A percentile compares a stretch with the other conserved stretches of the same genome.
Evolutionary conservation across 139 green algal genomes (phyloP).

Genomic region (Asterochloris sp.): DNA sequence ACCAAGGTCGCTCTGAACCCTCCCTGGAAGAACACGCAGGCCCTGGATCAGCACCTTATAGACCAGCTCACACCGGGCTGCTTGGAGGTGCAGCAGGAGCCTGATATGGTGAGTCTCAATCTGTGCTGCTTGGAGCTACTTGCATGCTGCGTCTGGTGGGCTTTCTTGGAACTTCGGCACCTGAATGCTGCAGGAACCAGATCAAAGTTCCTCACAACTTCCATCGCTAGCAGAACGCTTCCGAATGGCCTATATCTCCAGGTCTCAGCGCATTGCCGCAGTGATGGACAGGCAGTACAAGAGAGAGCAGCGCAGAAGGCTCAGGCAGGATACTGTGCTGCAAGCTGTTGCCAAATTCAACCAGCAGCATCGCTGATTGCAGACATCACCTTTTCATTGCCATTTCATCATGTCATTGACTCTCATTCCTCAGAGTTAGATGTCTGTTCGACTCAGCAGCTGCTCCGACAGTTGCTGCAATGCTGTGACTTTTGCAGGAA

Average conservation of each 20-base stretch:
- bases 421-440: not conserved
- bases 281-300: constrained; percentile 9
- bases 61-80: not conserved
- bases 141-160: not conserved
- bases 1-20: constrained; percentile 2
- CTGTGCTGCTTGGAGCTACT: not conserved
- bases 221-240: constrained; percentile 7
- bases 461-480: not conserved
- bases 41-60: not conserved
- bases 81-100: not conserved
- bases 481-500: not conserved
- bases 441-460: not conserved
- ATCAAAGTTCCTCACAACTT: not conserved
- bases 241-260: constrained; percentile 13
- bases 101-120: not conserved
- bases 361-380: not conserved
- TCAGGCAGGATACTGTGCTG: constrained; percentile 5
- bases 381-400: not conserved
- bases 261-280: constrained; percentile 9
- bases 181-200: not conserved
- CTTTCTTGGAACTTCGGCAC: not conserved
- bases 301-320: not conserved
- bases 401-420: not conserved
- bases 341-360: constrained; percentile 14
- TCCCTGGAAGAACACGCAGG: not conserved